Conservation (phyloP, 306 rosid species). For the Myrica gale region DNA sequence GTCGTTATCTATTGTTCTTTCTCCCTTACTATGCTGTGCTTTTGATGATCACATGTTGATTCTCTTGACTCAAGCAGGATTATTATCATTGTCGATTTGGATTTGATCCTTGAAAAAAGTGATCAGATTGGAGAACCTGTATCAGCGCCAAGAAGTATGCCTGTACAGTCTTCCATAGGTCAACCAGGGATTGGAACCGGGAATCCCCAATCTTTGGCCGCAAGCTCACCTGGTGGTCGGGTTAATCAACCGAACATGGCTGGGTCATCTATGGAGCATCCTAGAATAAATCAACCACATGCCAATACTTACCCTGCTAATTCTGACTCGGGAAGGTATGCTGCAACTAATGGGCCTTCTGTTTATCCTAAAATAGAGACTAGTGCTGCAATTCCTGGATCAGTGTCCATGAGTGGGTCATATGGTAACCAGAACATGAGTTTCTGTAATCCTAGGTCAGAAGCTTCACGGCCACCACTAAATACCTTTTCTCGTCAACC, state of each 20-base stretch:
- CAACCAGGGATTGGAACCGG: slow-evolving; percentile 39
- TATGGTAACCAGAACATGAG: slow-evolving; percentile 53
- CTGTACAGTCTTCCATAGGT: slow-evolving; percentile 31
- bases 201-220: slow-evolving; percentile 36
- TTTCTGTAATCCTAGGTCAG: slow-evolving; percentile 42
- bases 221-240: slow-evolving; percentile 34
- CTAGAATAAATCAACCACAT: slow-evolving; percentile 40
- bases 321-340: slow-evolving; percentile 44
- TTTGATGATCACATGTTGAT: slow-evolving; percentile 16
- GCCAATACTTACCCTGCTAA: slow-evolving; percentile 36
- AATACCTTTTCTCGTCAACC: slow-evolving; percentile 45
- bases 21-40: not conserved
- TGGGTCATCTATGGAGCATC: slow-evolving; percentile 38
- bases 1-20: not conserved
- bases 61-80: slow-evolving; percentile 49
- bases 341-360: slow-evolving; percentile 38
- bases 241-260: slow-evolving; percentile 38
- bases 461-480: slow-evolving; percentile 41
- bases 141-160: slow-evolving; percentile 25
- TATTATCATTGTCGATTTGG: slow-evolving; percentile 63
- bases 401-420: slow-evolving; percentile 42
- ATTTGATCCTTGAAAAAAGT: slow-evolving; percentile 54
- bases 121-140: slow-evolving; percentile 63
- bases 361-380: slow-evolving; percentile 22
- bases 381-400: slow-evolving; percentile 32